Base-by-base conservation (phyloP, 148 eudicot species). In the Vaccinium corymbosum region DNA sequence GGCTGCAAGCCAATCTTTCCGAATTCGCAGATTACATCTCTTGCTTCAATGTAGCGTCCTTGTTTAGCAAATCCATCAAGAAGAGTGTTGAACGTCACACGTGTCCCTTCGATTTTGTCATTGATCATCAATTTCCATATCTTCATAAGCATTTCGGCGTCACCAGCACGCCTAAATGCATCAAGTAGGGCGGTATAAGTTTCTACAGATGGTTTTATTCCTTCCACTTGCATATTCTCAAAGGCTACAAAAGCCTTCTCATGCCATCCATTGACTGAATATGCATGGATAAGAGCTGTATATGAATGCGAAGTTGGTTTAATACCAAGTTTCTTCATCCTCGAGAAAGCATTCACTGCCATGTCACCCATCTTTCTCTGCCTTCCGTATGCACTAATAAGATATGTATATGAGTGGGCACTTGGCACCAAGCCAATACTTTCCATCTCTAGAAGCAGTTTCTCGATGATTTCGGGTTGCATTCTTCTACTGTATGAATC, bases 41-140 rank as follows among this genome's bases (percentile, higher is more conserved):
- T 85, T 48, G 98, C 98, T 86, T 97, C 99, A 52, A 81, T 82
- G 87, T 94, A 97, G 49, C 84, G 83, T 57, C 99, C 99, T 80
- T 97, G 98, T 88, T 97, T 97, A 16, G 99, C 97, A 88, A 97
- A 92, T 72, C 99, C 99, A 75, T 97, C 99, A 7, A 97, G 85
- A 64, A 97, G 92, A 82, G 88, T 93, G 87, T 94, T 93, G 82
- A 94, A 97, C 22, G 98, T 97, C 57, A 94, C 97, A 14, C 90
- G 86, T 6, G 95, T 94, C 50, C 99, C 99, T 88, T 88, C 88
- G 55, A 94, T 79, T 86, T 92, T 96, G 20, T 92, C 91, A 11
- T 32, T 87, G 56, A 92, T 91, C 98, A 97, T 97, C 85, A 90
- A 80, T 90, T 94, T 94, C 99, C 99, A 97, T 49, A 94, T 92